These are phyloP conservation scores for Alternaria postmessia DNA, from an alignment of 2,329 filamentous ascomycete species.

Conservation along the genomic window DNA sequence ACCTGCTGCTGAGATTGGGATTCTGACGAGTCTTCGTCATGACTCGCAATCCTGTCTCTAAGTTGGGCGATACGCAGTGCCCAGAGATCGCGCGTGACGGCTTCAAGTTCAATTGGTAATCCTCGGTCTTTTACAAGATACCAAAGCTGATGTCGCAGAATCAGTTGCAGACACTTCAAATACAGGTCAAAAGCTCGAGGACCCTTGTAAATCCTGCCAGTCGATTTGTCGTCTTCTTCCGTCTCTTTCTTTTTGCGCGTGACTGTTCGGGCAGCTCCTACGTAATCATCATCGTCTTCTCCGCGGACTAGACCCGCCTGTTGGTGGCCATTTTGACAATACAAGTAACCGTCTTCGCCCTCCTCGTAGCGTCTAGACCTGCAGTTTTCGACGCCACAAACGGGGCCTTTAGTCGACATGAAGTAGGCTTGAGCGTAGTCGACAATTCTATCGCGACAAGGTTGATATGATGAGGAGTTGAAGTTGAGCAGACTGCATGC, in stretches of 20 bases:
- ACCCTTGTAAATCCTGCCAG: conserved; percentile 65
- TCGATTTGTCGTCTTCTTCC: conserved; percentile 55
- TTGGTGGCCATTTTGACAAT: conserved; percentile 81
- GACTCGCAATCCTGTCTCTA: conserved; percentile 52
- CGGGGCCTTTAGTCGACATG: conserved; percentile 36
- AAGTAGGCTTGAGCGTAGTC: not conserved
- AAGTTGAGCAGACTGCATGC: not conserved
- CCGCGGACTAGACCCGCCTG: conserved; percentile 48
- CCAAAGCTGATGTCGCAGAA: conserved; percentile 81
- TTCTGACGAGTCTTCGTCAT: conserved; percentile 39
- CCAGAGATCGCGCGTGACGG: conserved; percentile 85
- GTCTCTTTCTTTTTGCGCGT: conserved; percentile 62
- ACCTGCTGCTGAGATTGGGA: conserved; percentile 59
- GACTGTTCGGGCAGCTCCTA: conserved; percentile 66
- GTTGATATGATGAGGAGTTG: not conserved
- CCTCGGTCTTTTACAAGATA: conserved; percentile 74
- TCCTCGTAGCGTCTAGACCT: conserved; percentile 72
- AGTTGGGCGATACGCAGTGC: conserved; percentile 72
- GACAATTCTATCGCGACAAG: not conserved
- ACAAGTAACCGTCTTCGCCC: conserved; percentile 77
- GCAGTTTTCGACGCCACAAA: conserved; percentile 69
- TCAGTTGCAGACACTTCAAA: conserved; percentile 82
- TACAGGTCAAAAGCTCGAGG: conserved; percentile 78
- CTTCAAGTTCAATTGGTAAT: conserved; percentile 77
- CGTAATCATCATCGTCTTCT: conserved; percentile 71